Base-by-base conservation (phyloP, 2,329 filamentous ascomycete genomes). In the Fusarium sp. region DNA sequence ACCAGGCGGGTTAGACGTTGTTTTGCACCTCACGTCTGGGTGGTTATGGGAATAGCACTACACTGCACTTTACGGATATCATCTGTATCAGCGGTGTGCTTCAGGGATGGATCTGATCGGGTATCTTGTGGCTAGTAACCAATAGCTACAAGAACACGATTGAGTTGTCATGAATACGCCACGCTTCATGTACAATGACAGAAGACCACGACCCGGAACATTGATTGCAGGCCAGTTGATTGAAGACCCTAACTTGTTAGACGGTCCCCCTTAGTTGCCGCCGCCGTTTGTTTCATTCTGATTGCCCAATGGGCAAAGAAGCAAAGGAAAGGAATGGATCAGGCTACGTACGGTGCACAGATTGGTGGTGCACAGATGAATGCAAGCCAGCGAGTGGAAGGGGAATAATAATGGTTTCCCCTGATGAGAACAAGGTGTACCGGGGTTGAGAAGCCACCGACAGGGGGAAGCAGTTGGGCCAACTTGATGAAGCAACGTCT, bases 271-370 rank as follows among this genome's bases (percentile, higher is more conserved):
- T 59, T 71, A 71, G 68, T 49, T 71, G 68, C 68, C 69, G 67
- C 56, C 64, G 54, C 56, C 55, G 56, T 62, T 64, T 71, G 68
- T 71, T 70, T 70, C 72, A 62, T 57, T 66, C 33, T 73, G 62
- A 72, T 73, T 74, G 62, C 66, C 70, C 70, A 69, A 73, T 66
- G 57, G 31, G 41, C 31, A 36, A 51, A 51, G 23, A 26, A 45
- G 12, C 51, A 47, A 54, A 59, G 41, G 44, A 45, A 57, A 57
- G 67, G 57, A 57, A 56, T 56, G 52, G 52, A 55, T 49, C 31
- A 67, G 69, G 47, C 33, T 28, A 38, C 23, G 23, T 23, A 23
- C 23, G 23, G 23, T 23, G 23, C 23, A 23, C 23, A 23, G 23
- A 23, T 23, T 51, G 55, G 70, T 57, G 59, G 70, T 57, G 59